Evolutionary conservation across 2,329 filamentous ascomycete species (phyloP).

Genomic region (Fusarium pseudocircinatum): DNA sequence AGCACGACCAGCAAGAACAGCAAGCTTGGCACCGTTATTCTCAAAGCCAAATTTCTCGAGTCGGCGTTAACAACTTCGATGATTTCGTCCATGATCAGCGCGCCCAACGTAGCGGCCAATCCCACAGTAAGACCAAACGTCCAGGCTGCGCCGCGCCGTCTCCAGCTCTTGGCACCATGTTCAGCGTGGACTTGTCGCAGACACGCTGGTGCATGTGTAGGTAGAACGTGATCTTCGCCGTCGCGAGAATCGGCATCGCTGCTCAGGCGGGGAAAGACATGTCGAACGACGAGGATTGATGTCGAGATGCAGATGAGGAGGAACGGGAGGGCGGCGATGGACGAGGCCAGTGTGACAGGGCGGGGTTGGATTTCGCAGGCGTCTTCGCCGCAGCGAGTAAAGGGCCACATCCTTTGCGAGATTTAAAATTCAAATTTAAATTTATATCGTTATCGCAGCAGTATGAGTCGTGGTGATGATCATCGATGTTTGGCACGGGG

Average conservation of each 20-base stretch:
- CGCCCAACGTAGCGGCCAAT: conserved; percentile 79
- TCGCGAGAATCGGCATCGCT: conserved; percentile 59
- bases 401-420: conserved; percentile 50
- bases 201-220: conserved; percentile 67
- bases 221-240: conserved; percentile 70
- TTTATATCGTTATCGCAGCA: background rate
- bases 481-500: conserved; percentile 12
- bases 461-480: background rate
- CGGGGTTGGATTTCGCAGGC: conserved; percentile 60
- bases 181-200: conserved; percentile 68
- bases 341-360: conserved; percentile 55
- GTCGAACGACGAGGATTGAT: conserved; percentile 69
- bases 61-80: conserved; percentile 75
- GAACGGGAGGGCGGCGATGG: conserved; percentile 75
- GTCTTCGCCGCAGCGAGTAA: conserved; percentile 64
- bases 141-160: conserved; percentile 64
- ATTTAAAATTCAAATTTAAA: background rate
- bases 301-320: conserved; percentile 74
- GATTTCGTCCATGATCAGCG: conserved; percentile 86
- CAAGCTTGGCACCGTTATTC: conserved; percentile 74
- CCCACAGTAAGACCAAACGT: conserved; percentile 82
- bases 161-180: conserved; percentile 62
- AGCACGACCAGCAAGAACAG: conserved; percentile 77
- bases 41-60: conserved; percentile 74
- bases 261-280: conserved; percentile 78